Evolutionary conservation across 345 rosid species (phyloP), one percentile per base, ranked within the genome.

Genomic region (Passiflora organensis): DNA sequence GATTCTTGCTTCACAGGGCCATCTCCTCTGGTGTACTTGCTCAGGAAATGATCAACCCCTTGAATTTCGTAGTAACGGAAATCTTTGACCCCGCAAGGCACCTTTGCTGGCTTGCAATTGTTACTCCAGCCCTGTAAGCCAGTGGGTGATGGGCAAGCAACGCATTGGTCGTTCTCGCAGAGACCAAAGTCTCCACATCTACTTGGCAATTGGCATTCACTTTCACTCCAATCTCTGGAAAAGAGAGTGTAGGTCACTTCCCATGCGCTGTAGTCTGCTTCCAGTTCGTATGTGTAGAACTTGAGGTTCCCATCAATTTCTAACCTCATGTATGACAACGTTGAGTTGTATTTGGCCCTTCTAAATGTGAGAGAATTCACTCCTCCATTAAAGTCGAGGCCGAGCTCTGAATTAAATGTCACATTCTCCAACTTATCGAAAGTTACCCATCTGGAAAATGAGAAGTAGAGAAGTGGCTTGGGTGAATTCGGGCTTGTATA

Each of bases 271-370:
- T 51, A 19, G 19, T 65, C 66, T 0, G 70, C 84, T 15, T 49
- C 37, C 13, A 68, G 63, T 2, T 72, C 71, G 32, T 68, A 85
- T 9, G 80, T 80, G 62, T 66, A 75, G 20, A 78, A 48, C 52
- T 53, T 67, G 0, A 82, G 23, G 56, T 80, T 85, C 19, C 93
- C 93, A n/a, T 85, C 88, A 1, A 71, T 41, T 6, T 52, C 79
- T 3, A 82, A 70, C 38, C 84, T 53, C 0, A 77, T 70, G 59
- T 67, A 69, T 0, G 82, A 69, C 34, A 52, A 15, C 0, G 82
- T 78, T 28, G 69, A 47, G 47, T 80, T 74, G 68, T 67, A 72
- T 15, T 66, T 73, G 14, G 85, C 69, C 43, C 76, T 48, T 1
- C 51, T 55, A 1, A 72, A 46, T 0, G 2, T 10, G 22, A 48